These are phyloP conservation scores for Plicaturopsis crispa DNA, from an alignment of 768 basidiomycete genomes.

Conservation along the genomic window DNA sequence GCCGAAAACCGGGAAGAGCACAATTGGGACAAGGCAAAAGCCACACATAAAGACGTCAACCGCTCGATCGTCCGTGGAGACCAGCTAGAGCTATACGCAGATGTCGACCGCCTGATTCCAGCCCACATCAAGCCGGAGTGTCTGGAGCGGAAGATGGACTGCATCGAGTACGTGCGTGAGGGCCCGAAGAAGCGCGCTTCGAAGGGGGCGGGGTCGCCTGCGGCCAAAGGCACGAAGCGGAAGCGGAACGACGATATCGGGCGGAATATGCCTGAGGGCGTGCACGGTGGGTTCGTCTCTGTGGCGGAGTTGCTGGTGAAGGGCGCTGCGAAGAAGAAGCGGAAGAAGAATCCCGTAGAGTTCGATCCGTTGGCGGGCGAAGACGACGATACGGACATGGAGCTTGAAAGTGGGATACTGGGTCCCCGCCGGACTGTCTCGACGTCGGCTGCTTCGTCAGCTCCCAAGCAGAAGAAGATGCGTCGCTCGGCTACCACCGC, in stretches of 20 bases:
- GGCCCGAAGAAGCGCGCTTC: constrained; percentile 27
- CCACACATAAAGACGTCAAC: constrained; percentile 83
- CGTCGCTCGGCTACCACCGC: constrained; percentile 39
- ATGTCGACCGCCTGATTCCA: constrained; percentile 83
- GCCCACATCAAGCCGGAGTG: constrained; percentile 68
- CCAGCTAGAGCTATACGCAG: constrained; percentile 86
- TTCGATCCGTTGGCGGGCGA: constrained; percentile 45
- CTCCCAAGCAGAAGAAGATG: constrained; percentile 23
- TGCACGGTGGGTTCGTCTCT: constrained; percentile 62
- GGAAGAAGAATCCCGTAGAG: constrained; percentile 23
- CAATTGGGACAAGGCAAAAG: constrained; percentile 85
- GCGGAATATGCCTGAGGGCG: constrained; percentile 71
- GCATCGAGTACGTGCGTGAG: constrained; percentile 62
- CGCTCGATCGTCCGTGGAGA: constrained; percentile 79
- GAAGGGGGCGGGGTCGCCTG: constrained; percentile 20
- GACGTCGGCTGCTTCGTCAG: constrained; percentile 19
- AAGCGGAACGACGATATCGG: constrained; percentile 60
- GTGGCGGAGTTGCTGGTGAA: constrained; percentile 59
- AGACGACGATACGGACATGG: constrained; percentile 64
- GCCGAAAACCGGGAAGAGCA: constrained; percentile 86
- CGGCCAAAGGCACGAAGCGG: constrained; percentile 34
- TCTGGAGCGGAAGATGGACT: constrained; percentile 77
- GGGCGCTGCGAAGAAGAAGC: constrained; percentile 31
- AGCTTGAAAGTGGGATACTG: constrained; percentile 51
- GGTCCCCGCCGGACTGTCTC: constrained; percentile 47